Evolutionary conservation across 1,284 basidiomycete genomes (phyloP).

Genomic region (Coniophora puteana): DNA sequence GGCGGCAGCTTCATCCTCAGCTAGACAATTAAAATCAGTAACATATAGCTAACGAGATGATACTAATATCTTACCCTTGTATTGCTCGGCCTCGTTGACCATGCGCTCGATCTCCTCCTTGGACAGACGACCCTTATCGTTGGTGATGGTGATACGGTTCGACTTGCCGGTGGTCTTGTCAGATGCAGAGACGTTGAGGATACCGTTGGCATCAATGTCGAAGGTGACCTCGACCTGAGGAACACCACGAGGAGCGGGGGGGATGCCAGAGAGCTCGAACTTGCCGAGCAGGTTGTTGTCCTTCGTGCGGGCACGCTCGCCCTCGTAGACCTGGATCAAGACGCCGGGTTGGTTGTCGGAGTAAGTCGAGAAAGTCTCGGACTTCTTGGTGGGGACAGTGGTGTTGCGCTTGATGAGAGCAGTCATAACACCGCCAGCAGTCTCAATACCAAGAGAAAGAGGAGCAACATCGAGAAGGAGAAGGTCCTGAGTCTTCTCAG

Average conservation of each 20-base stretch:
- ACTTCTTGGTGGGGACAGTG: conserved; percentile 98
- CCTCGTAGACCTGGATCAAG: conserved; percentile 98
- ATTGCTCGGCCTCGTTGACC: conserved; percentile 92
- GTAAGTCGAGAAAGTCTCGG: conserved; percentile 98
- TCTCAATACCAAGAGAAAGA: conserved; percentile 97
- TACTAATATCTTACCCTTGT: conserved; percentile 56
- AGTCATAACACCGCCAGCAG: conserved; percentile 98
- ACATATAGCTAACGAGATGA: conserved; percentile 3
- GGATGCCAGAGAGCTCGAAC: conserved; percentile 98
- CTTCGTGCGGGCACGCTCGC: conserved; percentile 98
- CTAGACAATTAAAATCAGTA: conserved; percentile 32
- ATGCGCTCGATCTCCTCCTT: conserved; percentile 99
- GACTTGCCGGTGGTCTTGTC: conserved; percentile 99
- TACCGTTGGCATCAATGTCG: conserved; percentile 98
- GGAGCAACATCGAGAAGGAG: conserved; percentile 97
- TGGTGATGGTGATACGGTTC: conserved; percentile 95
- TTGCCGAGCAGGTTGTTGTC: conserved; percentile 99
- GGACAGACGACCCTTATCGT: conserved; percentile 97
- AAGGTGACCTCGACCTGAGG: conserved; percentile 98
- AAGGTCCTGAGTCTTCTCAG: conserved; percentile 96
- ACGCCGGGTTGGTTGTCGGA: conserved; percentile 99
- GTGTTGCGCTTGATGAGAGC: conserved; percentile 98
- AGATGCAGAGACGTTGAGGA: conserved; percentile 92
- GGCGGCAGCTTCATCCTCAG: conserved; percentile 80
- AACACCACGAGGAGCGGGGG: conserved; percentile 97